Percentiles rank a stretch among this genome's conserved stretches.
Conservation (phyloP, 805 yeast species). For the Wilhelminamyces savonicus region DNA sequence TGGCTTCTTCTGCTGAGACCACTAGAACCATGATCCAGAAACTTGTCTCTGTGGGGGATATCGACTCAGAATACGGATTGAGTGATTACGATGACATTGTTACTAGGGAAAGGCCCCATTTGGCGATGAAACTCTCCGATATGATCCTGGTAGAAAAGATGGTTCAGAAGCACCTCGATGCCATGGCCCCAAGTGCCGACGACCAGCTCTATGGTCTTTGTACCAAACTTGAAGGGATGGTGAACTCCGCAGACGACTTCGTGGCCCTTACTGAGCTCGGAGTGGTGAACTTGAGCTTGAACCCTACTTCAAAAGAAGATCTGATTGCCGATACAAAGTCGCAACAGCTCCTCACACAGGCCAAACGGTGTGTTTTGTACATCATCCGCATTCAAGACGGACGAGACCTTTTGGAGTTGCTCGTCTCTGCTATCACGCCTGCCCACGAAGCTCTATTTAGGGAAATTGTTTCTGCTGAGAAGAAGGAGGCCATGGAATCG, state of each 20-base stretch:
- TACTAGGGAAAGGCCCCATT: conserved; percentile 38
- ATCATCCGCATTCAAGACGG: conserved; percentile 78
- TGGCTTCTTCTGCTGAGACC: conserved; percentile 44
- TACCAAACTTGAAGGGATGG: conserved; percentile 34
- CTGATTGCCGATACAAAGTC: conserved; percentile 50
- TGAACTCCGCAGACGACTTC: conserved; percentile 30
- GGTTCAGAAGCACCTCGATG: conserved; percentile 35
- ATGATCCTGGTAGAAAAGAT: conserved; percentile 40
- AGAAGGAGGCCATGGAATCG: conserved; percentile 17
- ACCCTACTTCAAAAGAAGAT: conserved; percentile 42
- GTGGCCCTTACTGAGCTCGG: conserved; percentile 49
- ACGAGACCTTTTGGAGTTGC: conserved; percentile 54
- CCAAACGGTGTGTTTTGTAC: conserved; percentile 75
- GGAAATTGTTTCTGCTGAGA: conserved; percentile 46
- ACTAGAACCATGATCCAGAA: conserved; percentile 39
- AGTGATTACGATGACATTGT: conserved; percentile 64
- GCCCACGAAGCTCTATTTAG: conserved; percentile 64
- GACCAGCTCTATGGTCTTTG: conserved; percentile 47
- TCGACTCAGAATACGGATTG: conserved; percentile 57
- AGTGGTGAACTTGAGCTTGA: conserved; percentile 49
- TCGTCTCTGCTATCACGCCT: conserved; percentile 60
- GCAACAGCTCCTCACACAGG: conserved; percentile 61
- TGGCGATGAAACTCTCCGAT: conserved; percentile 40
- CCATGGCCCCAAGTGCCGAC: conserved; percentile 43
- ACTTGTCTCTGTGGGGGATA: conserved; percentile 47